Evolutionary conservation across 345 rosid genomes (phyloP).

Genomic region (Gossypioides kirkii): DNA sequence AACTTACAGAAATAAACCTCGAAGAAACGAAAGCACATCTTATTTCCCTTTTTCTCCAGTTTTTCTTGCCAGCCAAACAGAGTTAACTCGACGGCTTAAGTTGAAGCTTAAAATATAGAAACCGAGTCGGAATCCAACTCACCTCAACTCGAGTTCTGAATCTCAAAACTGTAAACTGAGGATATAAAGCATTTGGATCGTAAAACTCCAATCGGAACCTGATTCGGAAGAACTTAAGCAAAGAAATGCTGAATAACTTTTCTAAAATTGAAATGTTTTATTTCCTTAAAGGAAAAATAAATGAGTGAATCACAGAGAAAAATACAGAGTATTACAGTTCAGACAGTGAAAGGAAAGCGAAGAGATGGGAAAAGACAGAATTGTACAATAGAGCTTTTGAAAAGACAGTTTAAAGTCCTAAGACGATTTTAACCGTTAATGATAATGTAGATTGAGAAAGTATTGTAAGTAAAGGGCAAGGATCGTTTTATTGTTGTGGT

Average conservation of each 20-base stretch:
- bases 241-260: not conserved
- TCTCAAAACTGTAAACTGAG: not conserved
- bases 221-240: not conserved
- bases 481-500: not conserved
- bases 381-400: slow-evolving; percentile 13
- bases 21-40: not conserved
- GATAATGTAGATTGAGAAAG: not conserved
- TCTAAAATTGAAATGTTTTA: not conserved
- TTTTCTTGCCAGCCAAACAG: slow-evolving; percentile 17
- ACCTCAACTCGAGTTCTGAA: not conserved
- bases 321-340: not conserved
- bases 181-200: not conserved
- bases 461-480: not conserved
- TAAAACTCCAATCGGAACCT: not conserved
- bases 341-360: not conserved
- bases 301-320: not conserved
- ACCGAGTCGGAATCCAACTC: slow-evolving; percentile 9
- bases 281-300: too few species aligned
- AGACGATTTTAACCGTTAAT: not conserved
- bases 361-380: not conserved
- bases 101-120: not conserved
- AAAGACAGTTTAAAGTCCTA: not conserved
- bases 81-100: not conserved
- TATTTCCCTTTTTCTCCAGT: not conserved
- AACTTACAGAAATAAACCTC: not conserved